Base-by-base conservation (phyloP, 306 rosid species). In the Corylus avellana region DNA sequence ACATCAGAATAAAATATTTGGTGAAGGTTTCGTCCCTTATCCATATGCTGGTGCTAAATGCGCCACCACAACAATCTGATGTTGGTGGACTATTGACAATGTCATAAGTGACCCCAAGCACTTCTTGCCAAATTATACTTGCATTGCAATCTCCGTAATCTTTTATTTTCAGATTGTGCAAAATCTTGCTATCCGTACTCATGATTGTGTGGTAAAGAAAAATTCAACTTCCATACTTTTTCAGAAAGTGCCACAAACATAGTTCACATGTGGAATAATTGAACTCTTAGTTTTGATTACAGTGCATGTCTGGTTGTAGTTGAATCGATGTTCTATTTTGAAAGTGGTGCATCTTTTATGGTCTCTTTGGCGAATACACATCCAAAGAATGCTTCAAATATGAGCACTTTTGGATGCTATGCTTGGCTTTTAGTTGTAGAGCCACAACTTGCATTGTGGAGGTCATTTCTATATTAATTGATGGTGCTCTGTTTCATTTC, bases 1-100 rank as follows among this genome's bases (percentile, higher is more conserved):
- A 42, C 39, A 68, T 68, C 72, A 39, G 4, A 8, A 10, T 67
- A 4, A 42, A 18, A 67, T 67, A 39, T 39, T 67, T 67, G 51
- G 51, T 39, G 29, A 67, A 67, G 18, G n/a, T 16, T 37, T 63
- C 20, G 18, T 39, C 51, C 69, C 25, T 67, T 8, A 39, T 10
- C 4, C 72, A 18, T 39, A 67, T 67, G 50, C 51, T 67, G 72
- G 72, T 67, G 72, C 51, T 67, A 67, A 67, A 9, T 67, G 72
- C 44, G 18, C 18, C 72, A 14, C 48, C n/a, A n/a, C 27, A 67
- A 42, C 13, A 67, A 67, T 67, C 12, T 39, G 72, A 17, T 39
- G n/a, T 25, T 42, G 50, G 12, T 42, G 18, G 8, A 42, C 72
- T 39, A 39, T 18, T 39, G 72, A 39, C 4, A n/a, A 67, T 27